Base-by-base conservation (phyloP, 75 land plant species). In the Picea sitchensis region DNA sequence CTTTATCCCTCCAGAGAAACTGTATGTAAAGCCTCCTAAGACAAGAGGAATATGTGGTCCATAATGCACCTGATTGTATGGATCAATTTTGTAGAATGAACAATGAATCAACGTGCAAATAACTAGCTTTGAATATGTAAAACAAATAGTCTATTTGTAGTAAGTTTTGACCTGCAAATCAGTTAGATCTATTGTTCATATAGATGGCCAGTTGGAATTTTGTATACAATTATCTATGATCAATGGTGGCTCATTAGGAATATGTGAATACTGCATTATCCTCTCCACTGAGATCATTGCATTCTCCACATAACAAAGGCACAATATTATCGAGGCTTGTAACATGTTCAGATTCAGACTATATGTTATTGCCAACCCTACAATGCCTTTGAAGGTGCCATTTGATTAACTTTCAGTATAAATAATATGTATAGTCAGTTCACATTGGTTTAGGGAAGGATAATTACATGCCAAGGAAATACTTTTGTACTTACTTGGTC, bases 251-350 rank as follows among this genome's bases (percentile, higher is more conserved):
- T 96, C 99, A 87, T 92, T 91, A 21, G 90, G 80, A 32, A 96
- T 78, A 56, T 18, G 15, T 14, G 82, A 81, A 64, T 94, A 96
- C 77, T 96, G 99, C 61, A 90, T 75, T 73, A 96, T 91, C 73
- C 99, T 84, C 77, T 96, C 98, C 13, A 96, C 96, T 20, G 94
- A 88, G 44, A 96, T 88, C n/a, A 96, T 92, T 58, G 81, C 92
- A 84, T 90, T 93, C 82, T 96, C 97, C 44, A 87, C 74, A 51
- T 90, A 77, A 82, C 97, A 96, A 15, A 92, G 44, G 59, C 54
- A 78, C 94, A 92, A 92, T 61, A 94, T 83, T 11, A 91, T 82
- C 78, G 77, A 78, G 3, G 91, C 81, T 81, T 86, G 93, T 77
- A 85, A 21, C 78, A 77, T 75, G 73, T 92, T 96, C 81, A 96